Evolutionary conservation across 2,329 filamentous ascomycete species (phyloP), one percentile per base, ranked within the genome.

Genomic region (Fusarium sp.): DNA sequence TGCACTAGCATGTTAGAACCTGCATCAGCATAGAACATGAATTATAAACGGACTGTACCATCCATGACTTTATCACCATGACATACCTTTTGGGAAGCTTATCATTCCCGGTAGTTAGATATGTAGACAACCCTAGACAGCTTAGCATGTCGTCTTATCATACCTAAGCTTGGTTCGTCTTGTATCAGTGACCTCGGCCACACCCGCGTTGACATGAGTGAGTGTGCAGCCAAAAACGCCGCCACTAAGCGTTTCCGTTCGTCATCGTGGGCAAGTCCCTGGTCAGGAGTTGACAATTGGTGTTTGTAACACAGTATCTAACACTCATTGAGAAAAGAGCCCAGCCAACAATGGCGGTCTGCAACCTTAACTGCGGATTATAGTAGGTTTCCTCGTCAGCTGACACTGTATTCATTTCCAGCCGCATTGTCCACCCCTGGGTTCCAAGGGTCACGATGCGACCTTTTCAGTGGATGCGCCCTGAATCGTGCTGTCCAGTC

Each of bases 401-500:
- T 73, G 62, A 48, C 71, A 74, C 71, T 74, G 71, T 74, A 74
- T 72, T 45, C 57, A 58, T 61, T 22, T 41, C 50, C 71, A 58
- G 55, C 51, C 39, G 65, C 30, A 41, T 39, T 45, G 26, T 55
- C 53, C 18, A 22, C 26, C 24, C 50, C 50, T 54, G 50, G 56
- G 70, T 72, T 64, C 64, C 55, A 45, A 54, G 58, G 70, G 71
- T 74, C 55, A 71, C 71, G 71, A 73, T 74, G 71, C 62, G 58
- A 58, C 67, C 59, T 63, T 36, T 71, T 41, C 57, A 70, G 71
- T 68, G 70, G 70, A 47, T 71, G 57, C 50, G 53, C 42, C 48
- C 31, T 74, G 71, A 67, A 57, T 69, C 71, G 45, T 39, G 38
- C 44, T 35, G 61, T 35, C 78, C 77, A 80, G 70, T 80, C 78